phyloP scores from a whole-genome alignment of 2,329 filamentous ascomycete genomes.

The Torrubiella hemipterigena region DNA sequence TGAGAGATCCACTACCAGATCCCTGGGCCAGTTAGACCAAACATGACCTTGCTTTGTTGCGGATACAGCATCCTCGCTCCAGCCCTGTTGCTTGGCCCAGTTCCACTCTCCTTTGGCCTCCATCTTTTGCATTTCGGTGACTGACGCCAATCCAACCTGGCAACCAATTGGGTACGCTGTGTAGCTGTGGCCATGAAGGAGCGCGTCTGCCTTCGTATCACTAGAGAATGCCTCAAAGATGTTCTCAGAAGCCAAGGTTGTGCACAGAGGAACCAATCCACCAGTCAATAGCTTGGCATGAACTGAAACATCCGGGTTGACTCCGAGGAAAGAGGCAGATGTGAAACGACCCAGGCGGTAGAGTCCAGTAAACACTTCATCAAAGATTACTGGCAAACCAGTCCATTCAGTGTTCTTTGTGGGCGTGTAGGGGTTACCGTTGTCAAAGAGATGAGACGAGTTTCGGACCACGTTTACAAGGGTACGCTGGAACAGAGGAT shows the following conservation, averaged over 20 bases:
- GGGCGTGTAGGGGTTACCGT: constrained; percentile 7
- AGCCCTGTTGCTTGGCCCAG: constrained; percentile 36
- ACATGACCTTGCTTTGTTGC: constrained; percentile 15
- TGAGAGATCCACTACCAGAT: constrained; percentile 49
- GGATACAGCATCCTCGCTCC: too few relatives aligned
- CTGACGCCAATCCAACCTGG: constrained; percentile 58
- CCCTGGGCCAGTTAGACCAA: constrained; percentile 63
- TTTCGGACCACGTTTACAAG: constrained; percentile 56
- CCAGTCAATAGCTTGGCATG: constrained; percentile 79
- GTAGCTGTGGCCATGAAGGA: constrained; percentile 79
- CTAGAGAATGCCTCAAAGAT: constrained; percentile 64
- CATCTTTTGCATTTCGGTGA: constrained; percentile 48
- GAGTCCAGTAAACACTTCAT: constrained; percentile 80
- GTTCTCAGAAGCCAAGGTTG: constrained; percentile 60
- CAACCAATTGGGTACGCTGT: constrained; percentile 77
- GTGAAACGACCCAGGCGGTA: constrained; percentile 68
- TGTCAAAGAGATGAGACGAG: constrained; percentile 42
- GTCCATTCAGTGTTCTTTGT: constrained; percentile 39
- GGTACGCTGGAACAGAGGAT: constrained; percentile 68
- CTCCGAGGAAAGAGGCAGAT: constrained; percentile 55
- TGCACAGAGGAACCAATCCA: constrained; percentile 64
- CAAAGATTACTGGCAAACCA: constrained; percentile 68
- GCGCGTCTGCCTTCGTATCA: constrained; percentile 62
- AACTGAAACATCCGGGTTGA: constrained; percentile 63
- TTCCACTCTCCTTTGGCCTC: constrained; percentile 45